Evolutionary conservation across 2,329 filamentous ascomycete genomes (phyloP), one percentile per base, ranked within the genome.

Genomic region (Plectosphaerella sp.): DNA sequence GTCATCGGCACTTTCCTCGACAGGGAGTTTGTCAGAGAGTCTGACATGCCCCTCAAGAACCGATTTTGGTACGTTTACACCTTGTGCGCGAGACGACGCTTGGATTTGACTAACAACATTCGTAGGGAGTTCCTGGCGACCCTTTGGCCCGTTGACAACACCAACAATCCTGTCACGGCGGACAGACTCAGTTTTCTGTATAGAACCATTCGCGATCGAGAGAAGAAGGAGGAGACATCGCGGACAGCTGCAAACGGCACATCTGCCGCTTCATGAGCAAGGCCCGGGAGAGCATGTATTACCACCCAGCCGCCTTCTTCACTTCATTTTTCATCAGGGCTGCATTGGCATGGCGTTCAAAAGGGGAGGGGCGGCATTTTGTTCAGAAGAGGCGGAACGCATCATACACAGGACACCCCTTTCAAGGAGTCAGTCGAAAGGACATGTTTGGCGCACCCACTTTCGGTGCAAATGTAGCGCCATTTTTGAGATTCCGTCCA

Each of bases 1-100:
- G 75, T 75, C 5, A 83, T 87, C 64, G 84, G 84, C 50, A 78
- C 80, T 52, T 86, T 84, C 60, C 79, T 87, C 55, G 77, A 80
- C 48, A 54, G 52, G 24, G 56, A 58, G 47, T 56, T 58, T 33
- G 50, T 58, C 15, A 48, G 52, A 43, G 54, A 56, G 15, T 51
- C 52, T 35, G 56, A 97, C 20, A 39, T 52, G n/a, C 48, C 56
- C 24, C 48, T 58, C 18, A 58, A 58, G 52, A 58, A 58, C 35
- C 54, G 56, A 47, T 58, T 58, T 52, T 58, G 56, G 56, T 58
- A 58, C 16, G 56, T 39, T 9, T 20, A 14, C 10, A 11, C 25
- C 6, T n/a, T 24, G 12, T n/a, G n/a, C n/a, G 35, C 16, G 22
- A 18, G 18, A 20, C 7, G n/a, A 18, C 12, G 4, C 16, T 11